Evolutionary conservation across 1,284 basidiomycete genomes (phyloP).

Genomic region (Austropuccinia psidii): DNA sequence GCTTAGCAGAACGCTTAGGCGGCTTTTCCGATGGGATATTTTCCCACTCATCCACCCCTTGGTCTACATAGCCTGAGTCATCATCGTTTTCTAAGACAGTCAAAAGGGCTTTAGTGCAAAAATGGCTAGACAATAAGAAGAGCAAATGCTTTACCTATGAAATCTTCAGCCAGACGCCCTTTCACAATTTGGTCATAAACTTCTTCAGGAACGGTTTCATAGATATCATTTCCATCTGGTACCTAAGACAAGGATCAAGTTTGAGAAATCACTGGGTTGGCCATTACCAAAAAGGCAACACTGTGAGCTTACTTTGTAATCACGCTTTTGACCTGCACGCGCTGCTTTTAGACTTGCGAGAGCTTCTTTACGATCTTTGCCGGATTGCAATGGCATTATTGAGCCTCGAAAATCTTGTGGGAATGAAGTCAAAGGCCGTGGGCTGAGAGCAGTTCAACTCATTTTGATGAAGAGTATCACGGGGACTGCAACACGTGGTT

Average conservation of each 20-base stretch:
- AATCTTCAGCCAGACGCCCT: constrained; percentile 77
- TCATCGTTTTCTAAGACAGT: constrained; percentile 66
- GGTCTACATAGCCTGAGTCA: constrained; percentile 82
- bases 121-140: not conserved
- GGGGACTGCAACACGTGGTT: no score
- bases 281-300: not conserved
- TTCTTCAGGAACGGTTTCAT: constrained; percentile 86
- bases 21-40: constrained; percentile 31
- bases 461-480: no score
- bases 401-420: no score
- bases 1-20: not conserved
- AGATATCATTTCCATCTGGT: constrained; percentile 66
- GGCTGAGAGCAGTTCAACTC: no score
- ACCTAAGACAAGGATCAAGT: constrained; percentile 37
- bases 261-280: not conserved
- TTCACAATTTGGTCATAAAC: constrained; percentile 81
- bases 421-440: no score
- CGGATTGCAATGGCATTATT: constrained; percentile 31
- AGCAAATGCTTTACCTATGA: constrained; percentile 55
- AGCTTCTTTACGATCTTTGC: constrained; percentile 38
- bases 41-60: constrained; percentile 88
- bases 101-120: no score
- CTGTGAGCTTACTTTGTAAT: constrained; percentile 50
- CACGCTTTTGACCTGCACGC: constrained; percentile 49
- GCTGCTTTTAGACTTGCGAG: constrained; percentile 51